phyloP scores from a whole-genome alignment of 140 eudicot species.

The Stevia rebaudiana region DNA sequence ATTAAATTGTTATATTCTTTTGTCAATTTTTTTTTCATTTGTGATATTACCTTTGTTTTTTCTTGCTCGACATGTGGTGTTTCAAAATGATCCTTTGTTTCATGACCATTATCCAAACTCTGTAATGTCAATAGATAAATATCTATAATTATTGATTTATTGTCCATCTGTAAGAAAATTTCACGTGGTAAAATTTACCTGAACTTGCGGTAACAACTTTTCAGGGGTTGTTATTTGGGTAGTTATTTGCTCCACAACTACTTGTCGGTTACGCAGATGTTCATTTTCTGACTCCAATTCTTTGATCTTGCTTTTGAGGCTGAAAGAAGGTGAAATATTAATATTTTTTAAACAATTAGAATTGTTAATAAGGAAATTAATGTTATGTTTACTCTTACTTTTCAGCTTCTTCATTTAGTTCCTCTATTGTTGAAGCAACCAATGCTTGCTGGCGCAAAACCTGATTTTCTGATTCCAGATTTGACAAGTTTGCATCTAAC shows the following conservation, averaged over 20 bases:
- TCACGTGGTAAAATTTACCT: conserved; percentile 32
- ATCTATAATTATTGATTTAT: background rate
- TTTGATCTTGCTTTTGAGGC: conserved; percentile 59
- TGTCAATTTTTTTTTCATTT: background rate
- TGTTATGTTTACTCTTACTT: conserved; percentile 41
- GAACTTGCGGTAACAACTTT: conserved; percentile 26
- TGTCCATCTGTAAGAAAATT: background rate
- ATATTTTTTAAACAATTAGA: background rate
- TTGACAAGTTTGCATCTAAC: conserved; percentile 68
- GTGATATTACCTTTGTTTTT: conserved; percentile 32
- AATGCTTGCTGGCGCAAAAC: conserved; percentile 92
- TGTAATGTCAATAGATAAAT: conserved; percentile 27
- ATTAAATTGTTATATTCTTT: background rate
- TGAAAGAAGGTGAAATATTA: conserved; percentile 23
- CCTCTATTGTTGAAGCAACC: conserved; percentile 64
- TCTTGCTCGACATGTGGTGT: conserved; percentile 37
- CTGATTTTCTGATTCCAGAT: conserved; percentile 94
- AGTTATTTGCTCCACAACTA: conserved; percentile 48
- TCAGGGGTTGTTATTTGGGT: conserved; percentile 34
- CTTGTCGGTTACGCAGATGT: conserved; percentile 47
- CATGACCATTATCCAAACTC: conserved; percentile 49
- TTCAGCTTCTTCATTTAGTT: conserved; percentile 66
- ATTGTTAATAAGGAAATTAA: background rate
- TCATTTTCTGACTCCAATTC: conserved; percentile 71
- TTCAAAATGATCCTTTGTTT: conserved; percentile 32